Evolutionary conservation across 2,329 filamentous ascomycete species (phyloP), one percentile per base, ranked within the genome.

Genomic region (Cordyceps tenuipes): DNA sequence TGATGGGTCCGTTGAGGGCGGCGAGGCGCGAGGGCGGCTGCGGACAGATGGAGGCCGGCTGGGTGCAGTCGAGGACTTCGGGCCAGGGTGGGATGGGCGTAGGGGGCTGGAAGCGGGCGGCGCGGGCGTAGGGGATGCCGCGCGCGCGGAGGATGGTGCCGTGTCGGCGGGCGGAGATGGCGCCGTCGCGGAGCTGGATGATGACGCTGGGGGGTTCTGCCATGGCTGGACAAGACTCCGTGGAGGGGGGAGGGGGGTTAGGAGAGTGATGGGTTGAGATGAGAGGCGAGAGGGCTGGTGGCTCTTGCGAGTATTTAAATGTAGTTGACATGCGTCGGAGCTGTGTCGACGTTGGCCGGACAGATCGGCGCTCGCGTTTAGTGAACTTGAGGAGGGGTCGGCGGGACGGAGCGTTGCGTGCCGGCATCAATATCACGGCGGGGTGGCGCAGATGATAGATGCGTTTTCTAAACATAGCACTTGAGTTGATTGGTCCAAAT

Each of bases 141-240:
- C 63, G 62, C 13, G 65, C 65, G 13, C 54, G 47, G 26, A 63
- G 43, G 1, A 59, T 51, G 21, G 47, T 48, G 39, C 53, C 57
- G 1, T 52, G 43, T 34, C 41, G 36, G 17, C 58, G n/a, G 34
- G 61, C 61, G 19, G 44, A 59, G 41, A 64, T 63, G 21, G 56
- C 34, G 21, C 63, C 63, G n/a, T 60, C 52, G 3, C 50, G 55
- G 10, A 64, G 59, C 15, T 58, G 54, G 23, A 64, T 51, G 73
- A 73, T 62, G 21, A 56, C n/a, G 3, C n/a, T 59, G 7, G 47
- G 6, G 17, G 4, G 19, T 1, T 55, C 51, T 4, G 44, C 4
- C 59, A 60, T 60, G 36, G 44, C 29, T 31, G 39, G 13, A 43
- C 3, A 17, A 15, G 10, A 43, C 39, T 43, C 13, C n/a, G n/a